Evolutionary conservation across 352 stramenopile species (phyloP), one percentile per base, ranked within the genome.

Genomic region (Pythium rhizo-oryzae): DNA sequence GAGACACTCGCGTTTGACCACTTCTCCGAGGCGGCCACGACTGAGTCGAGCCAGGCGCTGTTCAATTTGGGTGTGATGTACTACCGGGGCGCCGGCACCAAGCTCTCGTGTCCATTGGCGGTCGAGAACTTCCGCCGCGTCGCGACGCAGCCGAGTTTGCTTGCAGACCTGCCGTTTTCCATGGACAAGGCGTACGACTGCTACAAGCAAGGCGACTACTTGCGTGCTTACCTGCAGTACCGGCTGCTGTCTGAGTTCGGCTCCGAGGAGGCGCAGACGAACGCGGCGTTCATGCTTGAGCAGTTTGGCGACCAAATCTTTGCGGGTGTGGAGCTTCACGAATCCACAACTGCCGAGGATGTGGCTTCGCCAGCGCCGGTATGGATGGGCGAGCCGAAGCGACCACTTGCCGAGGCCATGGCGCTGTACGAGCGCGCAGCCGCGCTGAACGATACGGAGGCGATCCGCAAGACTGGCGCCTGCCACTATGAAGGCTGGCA

Each of bases 21-120:
- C 54, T 93, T 91, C 50, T 60, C 75, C 39, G 67, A 82, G 18
- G 86, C 86, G n/a, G 77, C 80, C 0, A 71, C 67, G 28, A 76
- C 74, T 0, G 59, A 84, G 56, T 89, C 81, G 8, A 85, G 74
- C 35, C 81, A 88, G 50, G 72, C 83, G 15, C 47, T 89, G 16
- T 90, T 91, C 62, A 90, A 92, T 51, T 61, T 93, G n/a, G 86
- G 78, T 4, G 75, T 91, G 39, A 87, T 94, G 86, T 79, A 93
- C 62, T 93, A 81, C 59, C 75, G 69, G 25, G 86, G 84, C 30
- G 67, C 85, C 21, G 84, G 84, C 3, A 90, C 80, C 6, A 65
- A 73, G 13, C 63, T 63, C 18, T 87, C 79, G 11, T 94, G 86
- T 51, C 53, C 52, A 1, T 56, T 58, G 13, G 82, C 86, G 0